phyloP scores from a whole-genome alignment of 495 filamentous ascomycete species.

The Trichocladium uniseriatum region DNA sequence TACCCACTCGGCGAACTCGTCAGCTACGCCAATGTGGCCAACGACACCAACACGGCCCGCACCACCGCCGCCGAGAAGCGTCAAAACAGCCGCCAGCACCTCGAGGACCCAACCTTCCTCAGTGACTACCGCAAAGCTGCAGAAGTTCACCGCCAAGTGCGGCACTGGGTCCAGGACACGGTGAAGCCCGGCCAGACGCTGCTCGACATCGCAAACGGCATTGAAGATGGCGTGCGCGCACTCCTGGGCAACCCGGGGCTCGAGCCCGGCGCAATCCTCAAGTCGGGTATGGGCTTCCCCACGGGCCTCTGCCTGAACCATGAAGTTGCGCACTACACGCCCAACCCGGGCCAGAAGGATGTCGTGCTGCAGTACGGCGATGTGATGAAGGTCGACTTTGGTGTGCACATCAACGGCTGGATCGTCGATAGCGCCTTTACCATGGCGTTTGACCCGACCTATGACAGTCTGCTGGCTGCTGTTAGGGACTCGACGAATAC shows the following conservation, averaged over 20 bases:
- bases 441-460: conserved; percentile 73
- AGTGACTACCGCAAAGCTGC: conserved; percentile 79
- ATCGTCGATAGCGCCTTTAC: conserved; percentile 94
- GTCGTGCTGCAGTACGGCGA: conserved; percentile 68
- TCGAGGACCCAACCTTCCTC: conserved; percentile 52
- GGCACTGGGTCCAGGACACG: conserved; percentile 68
- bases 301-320: conserved; percentile 80
- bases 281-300: conserved; percentile 86
- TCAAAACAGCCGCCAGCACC: conserved; percentile 68
- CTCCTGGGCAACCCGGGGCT: conserved; percentile 69
- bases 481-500: conserved; percentile 84
- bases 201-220: conserved; percentile 71
- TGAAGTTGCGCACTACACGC: conserved; percentile 80
- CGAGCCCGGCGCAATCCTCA: conserved; percentile 64
- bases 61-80: conserved; percentile 81
- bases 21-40: conserved; percentile 46
- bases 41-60: conserved; percentile 42
- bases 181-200: conserved; percentile 78
- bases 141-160: conserved; percentile 81
- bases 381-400: conserved; percentile 91
- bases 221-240: conserved; percentile 76
- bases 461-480: conserved; percentile 72
- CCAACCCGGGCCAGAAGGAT: conserved; percentile 74
- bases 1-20: conserved; percentile 76
- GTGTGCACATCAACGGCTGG: conserved; percentile 80